Base-by-base conservation (phyloP, 345 rosid genomes). In the Capsella bursapastoris region DNA sequence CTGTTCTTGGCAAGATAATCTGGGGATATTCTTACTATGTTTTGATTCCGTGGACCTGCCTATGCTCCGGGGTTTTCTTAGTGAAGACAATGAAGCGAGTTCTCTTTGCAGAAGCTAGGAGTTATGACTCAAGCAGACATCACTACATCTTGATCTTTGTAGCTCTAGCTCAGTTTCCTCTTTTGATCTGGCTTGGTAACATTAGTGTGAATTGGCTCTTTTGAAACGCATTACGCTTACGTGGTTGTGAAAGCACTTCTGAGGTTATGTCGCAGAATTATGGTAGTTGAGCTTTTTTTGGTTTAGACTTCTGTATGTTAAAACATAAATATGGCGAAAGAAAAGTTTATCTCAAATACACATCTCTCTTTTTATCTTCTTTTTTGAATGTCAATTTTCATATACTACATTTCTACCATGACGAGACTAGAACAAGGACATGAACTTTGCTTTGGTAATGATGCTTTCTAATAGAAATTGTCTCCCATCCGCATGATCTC, bases 51-150 rank as follows among this genome's bases (percentile, higher is more conserved):
- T 90, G 90, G 86, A 78, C 92, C 63, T 90, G 92, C 83, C 72
- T 95, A 38, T 90, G 97, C 80, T 86, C 85, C 81, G 99, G 93
- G 38, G 70, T 87, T 60, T 95, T 95, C 88, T 76, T 95, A 83
- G 96, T 90, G 73, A 95, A 92, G 90, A 95, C 97, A 5, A 90
- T 90, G 96, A 95, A 92, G 85, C 85, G 97, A 78, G 97, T 92
- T 45, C 90, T 92, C 40, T 92, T 84, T n/a, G 89, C 96, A 2
- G 99, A 90, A 82, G 91, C 87, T 82, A 82, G 99, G 83, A 90
- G 81, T 66, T 85, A 84, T 22, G 98, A 92, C 81, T 84, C 97
- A 1, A 95, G 94, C 93, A 84, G 82, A 86, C 98, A 92, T 75
- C 96, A 92, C 76, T 95, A 86, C 72, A 85, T 92, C 83, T 77